phyloP scores from a whole-genome alignment of 148 eudicot genomes.

The Chenopodium quinoa region DNA sequence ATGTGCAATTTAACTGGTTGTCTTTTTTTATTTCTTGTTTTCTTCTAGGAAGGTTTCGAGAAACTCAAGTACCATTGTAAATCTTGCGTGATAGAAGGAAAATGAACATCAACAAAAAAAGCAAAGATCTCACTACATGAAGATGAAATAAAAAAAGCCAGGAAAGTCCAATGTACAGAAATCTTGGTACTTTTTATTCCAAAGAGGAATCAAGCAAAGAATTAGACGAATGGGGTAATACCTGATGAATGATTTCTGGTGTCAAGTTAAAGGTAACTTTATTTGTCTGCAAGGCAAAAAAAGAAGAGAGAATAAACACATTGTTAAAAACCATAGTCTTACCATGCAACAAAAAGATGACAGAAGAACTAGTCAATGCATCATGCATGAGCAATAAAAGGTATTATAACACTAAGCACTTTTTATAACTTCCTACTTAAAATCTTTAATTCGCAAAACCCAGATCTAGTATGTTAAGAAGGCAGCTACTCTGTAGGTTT shows the following conservation, averaged over 20 bases:
- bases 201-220: not conserved
- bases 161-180: not conserved
- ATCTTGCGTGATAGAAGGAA: not conserved
- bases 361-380: not conserved
- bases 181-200: not conserved
- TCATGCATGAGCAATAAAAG: not conserved
- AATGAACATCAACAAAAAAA: too few relatives aligned
- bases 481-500: not conserved
- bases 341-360: not conserved
- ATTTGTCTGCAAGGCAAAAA: constrained; percentile 64
- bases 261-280: constrained; percentile 89
- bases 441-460: not conserved
- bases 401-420: not conserved
- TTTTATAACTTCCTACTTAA: not conserved
- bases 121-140: not conserved
- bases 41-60: not conserved
- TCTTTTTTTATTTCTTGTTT: too few relatives aligned
- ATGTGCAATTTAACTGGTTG: not conserved
- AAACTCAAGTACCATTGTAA: not conserved
- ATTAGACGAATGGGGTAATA: constrained; percentile 20
- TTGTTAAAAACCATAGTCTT: not conserved
- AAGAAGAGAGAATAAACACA: constrained; percentile 6
- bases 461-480: not conserved
- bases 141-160: not conserved
- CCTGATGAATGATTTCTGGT: constrained; percentile 97